A percentile compares a stretch with the other conserved stretches of the same genome.
Conservation (phyloP, 129 eudicot genomes). For the Saussurea involucrata region DNA sequence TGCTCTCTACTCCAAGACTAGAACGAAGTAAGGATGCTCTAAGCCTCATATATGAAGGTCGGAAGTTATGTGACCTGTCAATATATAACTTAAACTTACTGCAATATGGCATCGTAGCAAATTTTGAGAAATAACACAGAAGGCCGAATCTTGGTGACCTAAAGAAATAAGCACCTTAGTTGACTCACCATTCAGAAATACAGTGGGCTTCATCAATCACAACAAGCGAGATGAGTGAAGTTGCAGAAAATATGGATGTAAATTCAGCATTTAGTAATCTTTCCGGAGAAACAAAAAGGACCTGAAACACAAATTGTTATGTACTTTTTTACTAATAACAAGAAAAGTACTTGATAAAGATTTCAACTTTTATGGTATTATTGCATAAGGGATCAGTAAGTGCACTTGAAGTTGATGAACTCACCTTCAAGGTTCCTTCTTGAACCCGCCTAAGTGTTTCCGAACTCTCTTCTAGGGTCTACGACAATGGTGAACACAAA, state of each 20-base stretch:
- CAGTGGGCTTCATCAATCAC: slow-evolving; percentile 99
- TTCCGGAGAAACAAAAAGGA: slow-evolving; percentile 94
- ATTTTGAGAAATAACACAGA: background rate
- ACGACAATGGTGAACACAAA: slow-evolving; percentile 18
- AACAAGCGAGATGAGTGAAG: slow-evolving; percentile 60
- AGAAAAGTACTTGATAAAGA: background rate
- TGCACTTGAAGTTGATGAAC: background rate
- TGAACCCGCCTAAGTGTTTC: slow-evolving; percentile 59
- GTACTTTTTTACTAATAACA: background rate
- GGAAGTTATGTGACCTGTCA: slow-evolving; percentile 94
- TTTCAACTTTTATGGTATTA: background rate
- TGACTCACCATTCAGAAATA: slow-evolving; percentile 92
- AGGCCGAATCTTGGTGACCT: background rate
- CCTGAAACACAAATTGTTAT: slow-evolving; percentile 47
- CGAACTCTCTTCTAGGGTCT: slow-evolving; percentile 75
- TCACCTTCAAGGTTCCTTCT: slow-evolving; percentile 78
- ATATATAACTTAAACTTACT: background rate
- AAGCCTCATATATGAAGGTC: slow-evolving; percentile 99
- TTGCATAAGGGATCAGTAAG: background rate
- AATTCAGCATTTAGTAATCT: slow-evolving; percentile 86
- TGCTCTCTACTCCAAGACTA: slow-evolving; percentile 58
- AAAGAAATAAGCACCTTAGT: slow-evolving; percentile 1
- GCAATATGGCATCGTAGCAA: background rate
- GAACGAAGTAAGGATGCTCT: slow-evolving; percentile 80
- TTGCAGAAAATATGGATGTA: slow-evolving; percentile 56